Evolutionary conservation across 192 early-diverging fungal species (phyloP).

Genomic region (Umbelopsis vinacea): DNA sequence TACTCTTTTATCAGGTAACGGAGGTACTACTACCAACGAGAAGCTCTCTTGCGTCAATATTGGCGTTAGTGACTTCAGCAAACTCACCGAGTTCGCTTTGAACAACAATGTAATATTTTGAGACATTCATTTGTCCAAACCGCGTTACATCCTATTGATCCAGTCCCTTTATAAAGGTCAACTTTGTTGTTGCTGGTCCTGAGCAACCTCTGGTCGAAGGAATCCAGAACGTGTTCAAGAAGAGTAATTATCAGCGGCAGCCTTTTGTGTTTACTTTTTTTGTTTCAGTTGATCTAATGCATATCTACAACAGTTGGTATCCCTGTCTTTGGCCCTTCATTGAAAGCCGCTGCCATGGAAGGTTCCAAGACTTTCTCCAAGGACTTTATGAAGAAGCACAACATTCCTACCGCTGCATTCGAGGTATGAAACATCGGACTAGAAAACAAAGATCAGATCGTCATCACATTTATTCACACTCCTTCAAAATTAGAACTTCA

Average conservation of each 20-base stretch:
- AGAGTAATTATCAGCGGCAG: constrained; percentile 51
- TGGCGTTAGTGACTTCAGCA: constrained; percentile 71
- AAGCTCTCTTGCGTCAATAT: constrained; percentile 88
- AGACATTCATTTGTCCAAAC: background rate
- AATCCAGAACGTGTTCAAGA: constrained; percentile 81
- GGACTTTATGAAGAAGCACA: constrained; percentile 97
- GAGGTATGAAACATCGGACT: constrained; percentile 39
- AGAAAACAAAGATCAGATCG: constrained; percentile 24
- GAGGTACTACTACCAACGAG: constrained; percentile 77
- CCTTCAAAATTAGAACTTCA: constrained; percentile 67
- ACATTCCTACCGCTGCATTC: constrained; percentile 95
- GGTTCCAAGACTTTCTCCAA: constrained; percentile 99
- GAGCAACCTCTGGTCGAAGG: constrained; percentile 98
- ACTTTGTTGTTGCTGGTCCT: constrained; percentile 91
- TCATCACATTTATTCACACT: constrained; percentile 33
- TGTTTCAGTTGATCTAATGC: background rate
- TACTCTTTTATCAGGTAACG: constrained; percentile 72
- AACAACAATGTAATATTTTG: constrained; percentile 65
- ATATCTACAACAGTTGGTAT: constrained; percentile 68
- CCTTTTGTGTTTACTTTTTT: constrained; percentile 25
- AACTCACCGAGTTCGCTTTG: constrained; percentile 78
- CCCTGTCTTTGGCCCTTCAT: constrained; percentile 91
- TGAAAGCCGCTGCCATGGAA: constrained; percentile 89
- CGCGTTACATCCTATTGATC: background rate
- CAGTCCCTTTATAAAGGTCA: constrained; percentile 50